Percentiles rank a stretch among this genome's conserved stretches.
These are phyloP conservation scores for Croton setiger DNA, from an alignment of 441 rosid genomes.

Conservation along the genomic window DNA sequence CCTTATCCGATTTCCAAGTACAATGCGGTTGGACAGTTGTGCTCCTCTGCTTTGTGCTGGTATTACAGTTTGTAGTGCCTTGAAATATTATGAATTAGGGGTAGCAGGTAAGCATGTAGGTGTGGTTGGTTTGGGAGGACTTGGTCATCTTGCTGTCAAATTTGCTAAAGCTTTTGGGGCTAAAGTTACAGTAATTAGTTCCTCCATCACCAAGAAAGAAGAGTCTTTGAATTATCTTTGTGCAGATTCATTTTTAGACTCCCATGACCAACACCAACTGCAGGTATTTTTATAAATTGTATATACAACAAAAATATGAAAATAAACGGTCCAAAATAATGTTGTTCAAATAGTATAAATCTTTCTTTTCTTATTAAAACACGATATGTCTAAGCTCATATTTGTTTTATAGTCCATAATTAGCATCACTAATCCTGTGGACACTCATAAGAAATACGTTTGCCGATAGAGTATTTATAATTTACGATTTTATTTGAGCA, in stretches of 20 bases:
- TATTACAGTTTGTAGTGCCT: conserved; percentile 40
- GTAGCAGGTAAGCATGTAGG: conserved; percentile 36
- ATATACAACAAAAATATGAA: too few species aligned
- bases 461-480: too few species aligned
- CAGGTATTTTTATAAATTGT: conserved; percentile 11
- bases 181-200: conserved; percentile 46
- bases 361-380: too few species aligned
- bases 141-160: conserved; percentile 32
- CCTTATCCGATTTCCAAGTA: conserved; percentile 26
- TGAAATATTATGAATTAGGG: conserved; percentile 29
- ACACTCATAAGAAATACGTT: too few species aligned
- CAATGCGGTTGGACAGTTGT: conserved; percentile 20
- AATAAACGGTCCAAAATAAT: too few species aligned
- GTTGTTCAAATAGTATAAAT: too few species aligned
- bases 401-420: too few species aligned
- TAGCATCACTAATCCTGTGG: too few species aligned
- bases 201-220: conserved; percentile 35
- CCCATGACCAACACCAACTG: conserved; percentile 30
- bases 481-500: too few species aligned
- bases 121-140: conserved; percentile 38
- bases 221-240: conserved; percentile 43
- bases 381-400: too few species aligned
- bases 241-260: conserved; percentile 43
- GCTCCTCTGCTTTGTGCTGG: conserved; percentile 35
- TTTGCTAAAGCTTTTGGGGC: conserved; percentile 51